Conservation (phyloP, 305 asterid species). For the Fraxinus latifolia region DNA sequence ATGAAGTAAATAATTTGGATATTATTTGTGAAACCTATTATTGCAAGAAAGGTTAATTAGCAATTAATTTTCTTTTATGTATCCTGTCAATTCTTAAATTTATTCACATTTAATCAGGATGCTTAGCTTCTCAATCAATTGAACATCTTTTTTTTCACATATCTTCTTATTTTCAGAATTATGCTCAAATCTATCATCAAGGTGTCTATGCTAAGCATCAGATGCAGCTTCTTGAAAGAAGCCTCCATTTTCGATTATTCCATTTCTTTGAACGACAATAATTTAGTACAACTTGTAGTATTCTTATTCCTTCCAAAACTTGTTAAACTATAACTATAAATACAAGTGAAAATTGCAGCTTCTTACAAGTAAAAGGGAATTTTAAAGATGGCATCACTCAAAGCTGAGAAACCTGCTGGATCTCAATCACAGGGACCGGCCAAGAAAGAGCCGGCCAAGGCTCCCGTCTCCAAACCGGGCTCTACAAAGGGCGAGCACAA, state of each 20-base stretch:
- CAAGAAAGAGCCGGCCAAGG: constrained; percentile 1
- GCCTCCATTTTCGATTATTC: neutral
- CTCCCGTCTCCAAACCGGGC: neutral
- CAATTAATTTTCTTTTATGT: neutral
- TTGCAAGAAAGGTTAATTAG: neutral
- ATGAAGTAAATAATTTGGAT: neutral
- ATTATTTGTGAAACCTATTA: neutral
- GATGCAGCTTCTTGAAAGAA: neutral
- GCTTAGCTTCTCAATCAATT: neutral
- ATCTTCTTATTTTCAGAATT: neutral
- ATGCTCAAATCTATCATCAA: neutral
- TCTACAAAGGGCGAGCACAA: neutral
- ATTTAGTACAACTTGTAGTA: neutral
- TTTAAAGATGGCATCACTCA: neutral
- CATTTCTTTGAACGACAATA: neutral
- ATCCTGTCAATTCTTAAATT: neutral
- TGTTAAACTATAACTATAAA: neutral
- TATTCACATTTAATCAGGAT: neutral
- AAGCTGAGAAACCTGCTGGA: neutral
- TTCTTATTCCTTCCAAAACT: neutral
- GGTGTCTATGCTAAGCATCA: neutral
- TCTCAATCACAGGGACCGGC: neutral
- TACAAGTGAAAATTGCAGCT: neutral
- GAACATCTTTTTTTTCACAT: neutral
- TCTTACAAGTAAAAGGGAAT: neutral